A percentile compares a stretch with the other conserved stretches of the same genome.
These are phyloP conservation scores for Juncus inflexus DNA, from an alignment of 176 grass and related monocot species.

Conservation along the genomic window DNA sequence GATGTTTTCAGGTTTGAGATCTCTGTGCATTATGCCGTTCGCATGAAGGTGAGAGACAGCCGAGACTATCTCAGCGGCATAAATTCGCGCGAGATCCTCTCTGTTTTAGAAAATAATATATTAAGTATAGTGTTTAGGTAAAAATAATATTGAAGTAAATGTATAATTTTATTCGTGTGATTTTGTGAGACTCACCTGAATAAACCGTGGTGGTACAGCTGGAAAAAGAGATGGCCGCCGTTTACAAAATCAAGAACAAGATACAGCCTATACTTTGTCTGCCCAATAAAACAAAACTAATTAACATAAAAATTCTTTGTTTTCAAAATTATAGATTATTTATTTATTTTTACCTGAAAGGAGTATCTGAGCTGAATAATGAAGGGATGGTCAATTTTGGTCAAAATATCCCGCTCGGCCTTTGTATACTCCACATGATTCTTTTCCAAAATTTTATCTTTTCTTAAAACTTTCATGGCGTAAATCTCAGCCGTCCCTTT, in stretches of 20 bases:
- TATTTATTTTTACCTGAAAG: conserved; percentile 56
- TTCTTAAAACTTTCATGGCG: conserved; percentile 99
- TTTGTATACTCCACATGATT: conserved; percentile 99
- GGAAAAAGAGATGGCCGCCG: conserved; percentile 96
- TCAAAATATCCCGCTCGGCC: conserved; percentile 97
- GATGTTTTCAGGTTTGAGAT: conserved; percentile 99
- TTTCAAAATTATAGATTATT: too few species aligned
- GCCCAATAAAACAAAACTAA: conserved; percentile 20
- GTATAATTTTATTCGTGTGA: background rate
- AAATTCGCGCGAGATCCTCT: conserved; percentile 85
- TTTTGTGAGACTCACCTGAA: conserved; percentile 60
- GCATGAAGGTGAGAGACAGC: conserved; percentile 85
- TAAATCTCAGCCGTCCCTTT: conserved; percentile 95
- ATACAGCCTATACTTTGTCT: conserved; percentile 95
- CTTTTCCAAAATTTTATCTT: conserved; percentile 97
- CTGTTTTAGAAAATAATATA: conserved; percentile 33
- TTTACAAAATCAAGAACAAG: conserved; percentile 97
- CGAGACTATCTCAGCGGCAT: conserved; percentile 90
- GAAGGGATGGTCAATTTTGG: conserved; percentile 97
- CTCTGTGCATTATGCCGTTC: conserved; percentile 96
- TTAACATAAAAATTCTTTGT: too few species aligned
- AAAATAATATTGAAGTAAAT: conserved; percentile 12
- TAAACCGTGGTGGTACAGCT: conserved; percentile 94
- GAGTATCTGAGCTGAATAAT: conserved; percentile 95
- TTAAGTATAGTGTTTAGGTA: conserved; percentile 18